Percentiles rank a stretch among this genome's conserved stretches.
Conservation (phyloP, 192 early-diverging fungal species). For the Umbelopsis sp. region DNA sequence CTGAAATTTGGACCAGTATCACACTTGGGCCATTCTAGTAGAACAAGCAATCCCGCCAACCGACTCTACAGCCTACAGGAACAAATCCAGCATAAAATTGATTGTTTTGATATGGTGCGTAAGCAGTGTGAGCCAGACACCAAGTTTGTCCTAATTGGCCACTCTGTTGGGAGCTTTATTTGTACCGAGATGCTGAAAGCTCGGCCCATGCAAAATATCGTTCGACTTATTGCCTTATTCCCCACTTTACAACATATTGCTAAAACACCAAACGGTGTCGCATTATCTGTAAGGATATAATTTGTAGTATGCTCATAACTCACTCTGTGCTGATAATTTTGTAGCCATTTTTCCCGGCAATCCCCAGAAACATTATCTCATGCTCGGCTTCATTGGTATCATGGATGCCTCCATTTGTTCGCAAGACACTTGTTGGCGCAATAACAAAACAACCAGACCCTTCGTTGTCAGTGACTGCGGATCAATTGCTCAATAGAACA, state of each 20-base stretch:
- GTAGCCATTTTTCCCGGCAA: conserved; percentile 32
- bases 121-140: conserved; percentile 49
- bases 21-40: conserved; percentile 59
- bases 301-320: background rate
- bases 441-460: conserved; percentile 43
- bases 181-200: conserved; percentile 56
- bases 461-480: conserved; percentile 61
- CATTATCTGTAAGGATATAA: conserved; percentile 49
- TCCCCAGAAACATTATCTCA: conserved; percentile 20
- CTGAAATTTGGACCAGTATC: conserved; percentile 43
- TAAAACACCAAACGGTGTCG: conserved; percentile 72
- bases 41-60: background rate
- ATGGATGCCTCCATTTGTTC: conserved; percentile 44
- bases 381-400: conserved; percentile 27
- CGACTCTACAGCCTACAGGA: conserved; percentile 53
- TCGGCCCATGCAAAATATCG: conserved; percentile 64
- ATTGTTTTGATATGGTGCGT: conserved; percentile 57
- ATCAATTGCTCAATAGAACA: conserved; percentile 65
- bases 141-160: conserved; percentile 60
- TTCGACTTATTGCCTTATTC: conserved; percentile 71
- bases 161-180: conserved; percentile 72
- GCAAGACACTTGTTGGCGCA: conserved; percentile 36
- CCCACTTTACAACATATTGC: conserved; percentile 81
- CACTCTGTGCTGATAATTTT: conserved; percentile 20
- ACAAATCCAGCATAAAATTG: conserved; percentile 72